Conservation (phyloP, 192 early-diverging fungal species). For the Mortierella antarctica region DNA sequence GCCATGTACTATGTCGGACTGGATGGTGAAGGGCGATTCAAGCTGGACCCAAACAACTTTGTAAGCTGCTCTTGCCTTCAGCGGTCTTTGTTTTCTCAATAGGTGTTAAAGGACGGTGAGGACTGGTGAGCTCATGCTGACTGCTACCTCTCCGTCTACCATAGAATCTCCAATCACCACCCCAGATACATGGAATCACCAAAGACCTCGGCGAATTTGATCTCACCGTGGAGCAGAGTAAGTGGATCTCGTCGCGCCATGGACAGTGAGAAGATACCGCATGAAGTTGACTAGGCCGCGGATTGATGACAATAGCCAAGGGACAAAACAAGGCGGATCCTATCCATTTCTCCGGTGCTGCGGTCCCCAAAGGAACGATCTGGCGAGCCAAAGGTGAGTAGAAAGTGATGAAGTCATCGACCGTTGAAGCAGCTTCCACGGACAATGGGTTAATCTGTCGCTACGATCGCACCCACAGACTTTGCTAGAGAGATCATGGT, state of each 20-base stretch:
- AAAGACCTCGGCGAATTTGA: constrained; percentile 81
- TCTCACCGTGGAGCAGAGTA: constrained; percentile 69
- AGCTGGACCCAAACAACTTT: constrained; percentile 51
- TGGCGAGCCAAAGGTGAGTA: constrained; percentile 72
- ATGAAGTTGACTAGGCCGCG: too few species aligned
- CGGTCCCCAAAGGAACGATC: constrained; percentile 49
- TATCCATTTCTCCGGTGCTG: constrained; percentile 16
- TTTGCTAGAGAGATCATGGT: constrained; percentile 22
- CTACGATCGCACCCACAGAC: constrained; percentile 1
- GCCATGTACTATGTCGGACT: constrained; percentile 84
- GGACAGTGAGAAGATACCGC: neutral
- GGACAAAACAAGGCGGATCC: constrained; percentile 4
- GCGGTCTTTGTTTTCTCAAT: neutral
- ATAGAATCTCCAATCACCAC: constrained; percentile 14
- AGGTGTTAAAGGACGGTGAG: too few species aligned
- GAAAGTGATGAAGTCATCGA: neutral
- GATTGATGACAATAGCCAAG: constrained; percentile 5
- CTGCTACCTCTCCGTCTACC: neutral
- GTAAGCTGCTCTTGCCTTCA: neutral
- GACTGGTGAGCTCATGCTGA: too few species aligned
- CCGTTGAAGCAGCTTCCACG: too few species aligned
- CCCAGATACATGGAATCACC: constrained; percentile 63
- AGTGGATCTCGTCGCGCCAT: neutral
- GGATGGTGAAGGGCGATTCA: constrained; percentile 75
- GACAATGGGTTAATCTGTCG: too few species aligned